A percentile compares a stretch with the other conserved stretches of the same genome.
Evolutionary conservation across 192 early-diverging fungal genomes (phyloP).

Genomic region (Anaeromyces robustus): DNA sequence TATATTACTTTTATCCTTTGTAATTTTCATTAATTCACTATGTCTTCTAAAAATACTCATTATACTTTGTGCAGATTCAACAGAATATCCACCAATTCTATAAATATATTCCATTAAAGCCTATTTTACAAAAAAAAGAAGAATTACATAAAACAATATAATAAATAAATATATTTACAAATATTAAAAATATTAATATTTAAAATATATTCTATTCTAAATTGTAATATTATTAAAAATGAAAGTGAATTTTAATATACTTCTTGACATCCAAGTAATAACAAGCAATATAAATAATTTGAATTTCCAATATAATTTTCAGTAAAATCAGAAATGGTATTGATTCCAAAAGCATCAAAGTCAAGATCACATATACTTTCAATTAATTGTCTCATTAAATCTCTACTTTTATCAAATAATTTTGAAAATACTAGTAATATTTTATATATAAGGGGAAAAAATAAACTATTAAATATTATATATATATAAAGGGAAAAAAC

Average conservation of each 20-base stretch:
- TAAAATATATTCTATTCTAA: too few relatives aligned
- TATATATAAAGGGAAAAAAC: too few relatives aligned
- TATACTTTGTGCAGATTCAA: neutral
- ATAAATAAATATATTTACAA: neutral
- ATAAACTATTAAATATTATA: too few relatives aligned
- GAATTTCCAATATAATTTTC: neutral
- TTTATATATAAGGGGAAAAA: too few relatives aligned
- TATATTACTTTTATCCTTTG: neutral
- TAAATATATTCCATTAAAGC: neutral
- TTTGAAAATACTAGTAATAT: neutral
- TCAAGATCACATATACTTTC: neutral
- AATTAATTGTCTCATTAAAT: neutral
- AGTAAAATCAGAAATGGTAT: neutral
- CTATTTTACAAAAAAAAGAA: neutral
- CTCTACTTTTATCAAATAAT: neutral
- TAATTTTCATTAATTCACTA: neutral
- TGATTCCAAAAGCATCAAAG: neutral
- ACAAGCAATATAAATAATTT: neutral
- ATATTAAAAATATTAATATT: too few relatives aligned
- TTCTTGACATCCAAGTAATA: neutral
- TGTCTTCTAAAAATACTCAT: neutral
- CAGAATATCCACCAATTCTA: neutral
- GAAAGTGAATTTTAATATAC: neutral
- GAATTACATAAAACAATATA: too few relatives aligned
- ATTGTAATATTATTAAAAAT: too few relatives aligned